Conservation (phyloP, 2,329 filamentous ascomycete species). For the Zelopaecilomyces penicillatus region DNA sequence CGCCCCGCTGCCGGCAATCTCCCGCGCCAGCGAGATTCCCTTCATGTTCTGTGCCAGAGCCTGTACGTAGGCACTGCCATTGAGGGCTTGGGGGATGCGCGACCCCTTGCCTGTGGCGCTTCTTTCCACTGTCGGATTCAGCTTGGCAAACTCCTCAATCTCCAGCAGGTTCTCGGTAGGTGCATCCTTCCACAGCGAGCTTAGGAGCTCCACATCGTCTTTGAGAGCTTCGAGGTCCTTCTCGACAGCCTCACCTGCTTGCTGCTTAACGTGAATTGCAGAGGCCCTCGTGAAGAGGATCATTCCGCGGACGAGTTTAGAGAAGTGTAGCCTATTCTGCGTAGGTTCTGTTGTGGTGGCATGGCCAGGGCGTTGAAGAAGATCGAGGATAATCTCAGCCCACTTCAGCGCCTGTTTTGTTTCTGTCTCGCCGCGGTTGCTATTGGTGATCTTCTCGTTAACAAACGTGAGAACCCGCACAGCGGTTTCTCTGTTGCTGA, state of each 20-base stretch:
- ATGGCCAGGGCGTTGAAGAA: conserved; percentile 39
- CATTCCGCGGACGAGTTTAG: conserved; percentile 22
- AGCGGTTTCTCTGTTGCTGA: conserved; percentile 34
- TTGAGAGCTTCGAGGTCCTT: conserved; percentile 16
- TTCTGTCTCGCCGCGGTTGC: conserved; percentile 24
- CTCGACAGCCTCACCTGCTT: conserved; percentile 15
- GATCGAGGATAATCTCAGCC: conserved; percentile 39
- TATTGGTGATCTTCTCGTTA: conserved; percentile 31
- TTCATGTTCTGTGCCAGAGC: conserved; percentile 24
- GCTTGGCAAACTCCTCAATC: conserved; percentile 15
- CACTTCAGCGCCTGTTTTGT: conserved; percentile 36
- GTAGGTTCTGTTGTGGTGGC: conserved; percentile 10
- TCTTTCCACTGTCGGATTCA: conserved; percentile 15
- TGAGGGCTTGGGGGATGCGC: conserved; percentile 11
- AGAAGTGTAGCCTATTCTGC: conserved; percentile 16
- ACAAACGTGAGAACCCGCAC: conserved; percentile 18
- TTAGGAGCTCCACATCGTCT: conserved; percentile 21
- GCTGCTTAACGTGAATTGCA: conserved; percentile 17
- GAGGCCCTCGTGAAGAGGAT: conserved; percentile 21
- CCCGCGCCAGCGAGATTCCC: conserved; percentile 37
- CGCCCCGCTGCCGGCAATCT: conserved; percentile 27
- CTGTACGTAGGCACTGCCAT: conserved; percentile 19
- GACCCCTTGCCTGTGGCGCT: conserved; percentile 4
- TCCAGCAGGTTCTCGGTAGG: conserved; percentile 12
- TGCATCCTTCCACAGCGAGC: conserved; percentile 18